phyloP scores from a whole-genome alignment of 2,329 filamentous ascomycete species.

The Diaporthe velutina region DNA sequence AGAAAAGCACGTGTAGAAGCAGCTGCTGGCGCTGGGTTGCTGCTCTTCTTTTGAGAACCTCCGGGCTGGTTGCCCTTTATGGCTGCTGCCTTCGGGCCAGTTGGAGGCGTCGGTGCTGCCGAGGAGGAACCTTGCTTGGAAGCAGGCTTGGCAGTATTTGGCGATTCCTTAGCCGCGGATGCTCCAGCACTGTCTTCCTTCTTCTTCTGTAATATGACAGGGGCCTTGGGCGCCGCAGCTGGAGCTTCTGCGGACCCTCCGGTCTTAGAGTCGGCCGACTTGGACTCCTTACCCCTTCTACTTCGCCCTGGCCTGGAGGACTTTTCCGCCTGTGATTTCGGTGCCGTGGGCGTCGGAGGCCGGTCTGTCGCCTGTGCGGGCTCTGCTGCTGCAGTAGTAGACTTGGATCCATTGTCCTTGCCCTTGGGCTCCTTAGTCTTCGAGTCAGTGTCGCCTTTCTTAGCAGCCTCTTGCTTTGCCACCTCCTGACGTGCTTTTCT shows the following conservation, averaged over 20 bases:
- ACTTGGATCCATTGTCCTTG: slow-evolving; percentile 35
- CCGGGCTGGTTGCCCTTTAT: slow-evolving; percentile 39
- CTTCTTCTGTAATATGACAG: slow-evolving; percentile 55
- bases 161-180: slow-evolving; percentile 43
- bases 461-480: slow-evolving; percentile 51
- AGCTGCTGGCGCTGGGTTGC: slow-evolving; percentile 49
- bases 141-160: slow-evolving; percentile 35
- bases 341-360: slow-evolving; percentile 45
- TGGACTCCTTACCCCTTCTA: slow-evolving; percentile 41
- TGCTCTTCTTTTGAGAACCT: slow-evolving; percentile 48
- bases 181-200: slow-evolving; percentile 45
- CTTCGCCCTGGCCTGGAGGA: slow-evolving; percentile 42
- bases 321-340: slow-evolving; percentile 44
- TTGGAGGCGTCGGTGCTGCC: slow-evolving; percentile 42
- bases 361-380: slow-evolving; percentile 34
- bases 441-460: slow-evolving; percentile 61
- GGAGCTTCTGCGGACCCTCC: slow-evolving; percentile 45
- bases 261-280: slow-evolving; percentile 42
- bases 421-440: slow-evolving; percentile 56
- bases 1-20: slow-evolving; percentile 78
- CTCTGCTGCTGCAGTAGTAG: slow-evolving; percentile 41
- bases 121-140: slow-evolving; percentile 44
- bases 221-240: slow-evolving; percentile 47
- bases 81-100: slow-evolving; percentile 44
- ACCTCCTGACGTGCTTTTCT: slow-evolving; percentile 71